These are phyloP conservation scores for Schizochytrium sp. DNA, from an alignment of 108 stramenopile genomes.

Conservation along the genomic window DNA sequence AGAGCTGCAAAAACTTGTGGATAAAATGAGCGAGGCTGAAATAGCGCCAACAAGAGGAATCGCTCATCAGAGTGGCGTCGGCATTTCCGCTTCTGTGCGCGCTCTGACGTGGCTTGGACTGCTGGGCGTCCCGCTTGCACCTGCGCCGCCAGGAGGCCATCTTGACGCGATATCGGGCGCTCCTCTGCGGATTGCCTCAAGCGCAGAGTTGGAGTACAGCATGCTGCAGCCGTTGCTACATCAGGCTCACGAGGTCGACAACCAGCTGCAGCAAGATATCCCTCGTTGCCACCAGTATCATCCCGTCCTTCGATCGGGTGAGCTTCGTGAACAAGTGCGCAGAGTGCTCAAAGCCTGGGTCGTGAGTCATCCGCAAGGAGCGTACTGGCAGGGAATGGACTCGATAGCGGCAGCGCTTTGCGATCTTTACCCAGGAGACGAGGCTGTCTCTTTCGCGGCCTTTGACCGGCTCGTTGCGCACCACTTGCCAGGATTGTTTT, in stretches of 20 bases:
- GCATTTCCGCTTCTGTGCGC: background rate
- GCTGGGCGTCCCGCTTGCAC: background rate
- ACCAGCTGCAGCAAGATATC: background rate
- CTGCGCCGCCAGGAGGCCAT: background rate
- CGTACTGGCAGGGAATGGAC: conserved; percentile 9
- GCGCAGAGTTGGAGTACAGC: background rate
- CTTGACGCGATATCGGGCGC: background rate
- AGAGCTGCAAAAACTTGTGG: too few relatives aligned
- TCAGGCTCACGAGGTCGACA: background rate
- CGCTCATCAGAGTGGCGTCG: too few relatives aligned
- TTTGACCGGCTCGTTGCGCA: background rate
- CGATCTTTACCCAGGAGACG: background rate
- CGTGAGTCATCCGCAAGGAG: background rate
- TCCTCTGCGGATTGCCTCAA: background rate
- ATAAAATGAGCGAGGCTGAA: too few relatives aligned
- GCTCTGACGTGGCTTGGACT: background rate
- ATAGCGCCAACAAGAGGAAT: too few relatives aligned
- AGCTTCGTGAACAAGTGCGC: background rate
- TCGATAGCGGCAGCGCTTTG: background rate
- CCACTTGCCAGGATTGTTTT: background rate
- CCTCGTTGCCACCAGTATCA: conserved; percentile 5
- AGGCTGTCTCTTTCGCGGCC: background rate
- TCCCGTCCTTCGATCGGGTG: background rate
- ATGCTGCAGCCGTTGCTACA: background rate
- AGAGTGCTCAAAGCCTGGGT: background rate